Evolutionary conservation across 257 asterid species (phyloP).

Genomic region (Nicotiana paniculata): DNA sequence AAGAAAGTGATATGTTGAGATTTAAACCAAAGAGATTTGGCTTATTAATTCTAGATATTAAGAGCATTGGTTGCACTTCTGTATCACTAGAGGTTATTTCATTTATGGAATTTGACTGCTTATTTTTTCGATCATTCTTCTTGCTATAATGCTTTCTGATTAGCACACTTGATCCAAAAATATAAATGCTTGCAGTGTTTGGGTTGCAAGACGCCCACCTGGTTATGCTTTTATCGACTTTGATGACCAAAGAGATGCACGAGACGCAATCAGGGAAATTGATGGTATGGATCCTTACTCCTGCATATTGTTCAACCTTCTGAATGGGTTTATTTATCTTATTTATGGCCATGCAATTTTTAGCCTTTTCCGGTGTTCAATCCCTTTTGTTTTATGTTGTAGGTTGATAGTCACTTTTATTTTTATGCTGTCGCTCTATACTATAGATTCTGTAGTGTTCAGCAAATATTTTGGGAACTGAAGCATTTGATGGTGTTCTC

Average conservation of each 20-base stretch:
- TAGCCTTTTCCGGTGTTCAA: not conserved
- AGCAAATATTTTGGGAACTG: not conserved
- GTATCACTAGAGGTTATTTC: not conserved
- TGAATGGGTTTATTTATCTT: not conserved
- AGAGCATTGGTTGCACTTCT: not conserved
- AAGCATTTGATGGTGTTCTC: not conserved
- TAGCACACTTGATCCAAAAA: not conserved
- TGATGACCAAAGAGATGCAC: conserved; percentile 89
- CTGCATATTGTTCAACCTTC: not conserved
- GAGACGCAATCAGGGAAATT: conserved; percentile 75
- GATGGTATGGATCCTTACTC: conserved; percentile 45
- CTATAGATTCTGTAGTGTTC: not conserved
- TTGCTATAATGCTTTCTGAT: not conserved
- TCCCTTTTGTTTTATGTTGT: not conserved
- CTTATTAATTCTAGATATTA: not conserved
- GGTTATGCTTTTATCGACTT: conserved; percentile 94
- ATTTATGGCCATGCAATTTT: not conserved
- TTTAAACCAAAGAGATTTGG: not conserved
- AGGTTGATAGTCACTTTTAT: not conserved
- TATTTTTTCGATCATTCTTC: not conserved
- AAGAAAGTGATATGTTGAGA: not conserved
- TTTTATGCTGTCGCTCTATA: not conserved
- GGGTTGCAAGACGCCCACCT: conserved; percentile 99
- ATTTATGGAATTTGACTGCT: not conserved
- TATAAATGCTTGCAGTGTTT: conserved; percentile 50